phyloP scores from a whole-genome alignment of 1,284 basidiomycete species.

The Irpex sp. region DNA sequence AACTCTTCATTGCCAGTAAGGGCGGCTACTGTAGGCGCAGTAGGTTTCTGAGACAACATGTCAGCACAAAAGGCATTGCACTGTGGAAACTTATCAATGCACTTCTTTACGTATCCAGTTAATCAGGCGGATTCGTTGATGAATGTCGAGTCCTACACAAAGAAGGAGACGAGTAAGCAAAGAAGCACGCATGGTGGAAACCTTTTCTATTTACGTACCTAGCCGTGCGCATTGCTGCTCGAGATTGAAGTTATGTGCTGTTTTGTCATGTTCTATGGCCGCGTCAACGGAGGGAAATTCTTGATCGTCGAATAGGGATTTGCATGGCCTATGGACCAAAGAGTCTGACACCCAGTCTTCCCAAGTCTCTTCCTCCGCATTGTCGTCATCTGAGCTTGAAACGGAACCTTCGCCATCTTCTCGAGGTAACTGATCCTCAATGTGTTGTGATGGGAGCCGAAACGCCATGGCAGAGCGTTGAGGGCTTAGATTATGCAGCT shows the following conservation, averaged over 20 bases:
- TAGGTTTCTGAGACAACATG: conserved; percentile 42
- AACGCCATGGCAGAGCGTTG: neutral
- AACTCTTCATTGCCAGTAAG: conserved; percentile 59
- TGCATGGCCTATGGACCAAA: conserved; percentile 49
- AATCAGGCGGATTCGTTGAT: conserved; percentile 76
- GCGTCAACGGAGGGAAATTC: conserved; percentile 57
- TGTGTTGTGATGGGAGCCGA: conserved; percentile 2
- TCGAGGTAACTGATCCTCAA: conserved; percentile 2
- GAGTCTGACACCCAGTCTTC: conserved; percentile 81
- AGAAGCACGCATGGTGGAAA: neutral
- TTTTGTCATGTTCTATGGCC: conserved; percentile 65
- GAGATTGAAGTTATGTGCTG: conserved; percentile 63
- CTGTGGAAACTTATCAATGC: neutral
- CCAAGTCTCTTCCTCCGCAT: conserved; percentile 56
- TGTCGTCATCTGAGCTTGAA: conserved; percentile 18
- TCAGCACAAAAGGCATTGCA: neutral
- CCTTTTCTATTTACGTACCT: conserved; percentile 36
- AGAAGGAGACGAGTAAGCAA: conserved; percentile 1
- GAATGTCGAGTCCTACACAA: conserved; percentile 51
- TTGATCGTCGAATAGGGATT: conserved; percentile 79
- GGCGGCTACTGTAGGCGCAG: conserved; percentile 37
- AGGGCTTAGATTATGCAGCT: neutral
- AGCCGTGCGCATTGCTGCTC: conserved; percentile 43
- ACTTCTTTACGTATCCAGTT: conserved; percentile 83
- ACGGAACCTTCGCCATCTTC: neutral